Percentiles rank a stretch among this genome's conserved stretches.
Evolutionary conservation across 1,284 basidiomycete genomes (phyloP).

Genomic region (Apiotrichum veenhuisii): DNA sequence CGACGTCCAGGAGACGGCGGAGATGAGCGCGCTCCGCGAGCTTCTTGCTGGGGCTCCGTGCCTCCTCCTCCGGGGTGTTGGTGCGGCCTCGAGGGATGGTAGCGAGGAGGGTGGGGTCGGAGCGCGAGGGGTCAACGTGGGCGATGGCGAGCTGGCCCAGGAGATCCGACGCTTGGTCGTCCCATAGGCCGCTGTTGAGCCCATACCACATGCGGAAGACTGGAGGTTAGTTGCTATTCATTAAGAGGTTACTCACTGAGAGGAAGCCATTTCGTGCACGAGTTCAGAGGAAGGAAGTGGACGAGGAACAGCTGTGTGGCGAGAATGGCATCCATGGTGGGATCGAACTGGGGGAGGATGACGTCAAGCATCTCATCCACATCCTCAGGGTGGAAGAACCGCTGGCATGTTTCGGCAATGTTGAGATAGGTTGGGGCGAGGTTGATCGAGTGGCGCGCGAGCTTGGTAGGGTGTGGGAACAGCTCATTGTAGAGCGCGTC

Average conservation of each 20-base stretch:
- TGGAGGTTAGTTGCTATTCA: constrained; percentile 15
- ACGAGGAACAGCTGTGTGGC: constrained; percentile 75
- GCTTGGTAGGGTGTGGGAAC: constrained; percentile 76
- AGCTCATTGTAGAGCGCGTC: constrained; percentile 74
- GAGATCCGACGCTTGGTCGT: constrained; percentile 69
- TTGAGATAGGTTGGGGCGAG: constrained; percentile 63
- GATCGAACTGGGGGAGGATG: constrained; percentile 65
- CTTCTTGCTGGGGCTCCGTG: constrained; percentile 27
- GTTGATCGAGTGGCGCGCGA: constrained; percentile 65
- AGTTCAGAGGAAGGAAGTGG: constrained; percentile 71
- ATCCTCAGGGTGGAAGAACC: constrained; percentile 87
- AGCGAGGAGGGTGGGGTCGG: constrained; percentile 63
- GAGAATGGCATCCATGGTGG: constrained; percentile 69
- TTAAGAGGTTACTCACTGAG: constrained; percentile 51
- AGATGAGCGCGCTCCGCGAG: constrained; percentile 28
- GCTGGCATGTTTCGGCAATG: constrained; percentile 72
- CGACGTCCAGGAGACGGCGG: constrained; percentile 32
- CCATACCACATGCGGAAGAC: constrained; percentile 77
- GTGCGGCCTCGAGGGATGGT: constrained; percentile 55
- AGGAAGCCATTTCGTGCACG: constrained; percentile 74
- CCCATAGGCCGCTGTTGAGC: constrained; percentile 75
- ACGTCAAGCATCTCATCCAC: constrained; percentile 81
- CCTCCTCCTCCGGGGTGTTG: constrained; percentile 41
- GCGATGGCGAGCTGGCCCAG: constrained; percentile 67
- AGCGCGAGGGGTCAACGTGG: constrained; percentile 67